A percentile compares a stretch with the other conserved stretches of the same genome.
phyloP scores from a whole-genome alignment of 441 rosid genomes.

The Pelargonium australe region DNA sequence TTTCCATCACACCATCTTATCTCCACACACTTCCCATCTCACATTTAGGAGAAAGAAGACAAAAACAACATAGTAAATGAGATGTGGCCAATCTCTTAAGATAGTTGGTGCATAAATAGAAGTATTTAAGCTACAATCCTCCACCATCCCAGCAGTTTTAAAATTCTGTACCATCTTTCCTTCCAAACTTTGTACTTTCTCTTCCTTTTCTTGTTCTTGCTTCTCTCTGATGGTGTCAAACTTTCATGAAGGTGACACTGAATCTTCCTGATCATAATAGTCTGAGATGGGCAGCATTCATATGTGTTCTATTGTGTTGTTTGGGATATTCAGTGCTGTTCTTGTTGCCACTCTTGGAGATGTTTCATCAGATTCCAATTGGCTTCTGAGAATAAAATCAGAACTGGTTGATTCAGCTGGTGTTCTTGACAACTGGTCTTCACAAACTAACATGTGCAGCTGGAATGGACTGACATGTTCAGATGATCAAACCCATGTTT shows the following conservation, averaged over 20 bases:
- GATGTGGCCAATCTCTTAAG: constrained; percentile 2
- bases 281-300: constrained; percentile 33
- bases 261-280: constrained; percentile 16
- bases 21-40: constrained; percentile 13
- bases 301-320: constrained; percentile 26
- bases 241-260: constrained; percentile 2
- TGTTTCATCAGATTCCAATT: constrained; percentile 31
- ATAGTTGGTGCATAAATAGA: constrained; percentile 15
- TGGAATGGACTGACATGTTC: constrained; percentile 75
- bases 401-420: constrained; percentile 45
- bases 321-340: constrained; percentile 21
- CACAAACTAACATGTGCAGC: constrained; percentile 37
- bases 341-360: constrained; percentile 25
- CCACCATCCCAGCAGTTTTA: constrained; percentile 19
- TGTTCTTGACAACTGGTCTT: constrained; percentile 54
- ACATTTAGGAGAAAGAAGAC: constrained; percentile 14
- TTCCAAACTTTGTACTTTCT: constrained; percentile 15
- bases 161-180: constrained; percentile 18
- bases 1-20: constrained; percentile 8
- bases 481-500: constrained; percentile 32
- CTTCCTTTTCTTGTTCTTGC: constrained; percentile 20
- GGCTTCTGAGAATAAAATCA: constrained; percentile 55
- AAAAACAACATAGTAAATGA: constrained; percentile 10
- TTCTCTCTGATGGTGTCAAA: constrained; percentile 20
- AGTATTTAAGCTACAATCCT: constrained; percentile 28